Percentiles rank a stretch among this genome's conserved stretches.
Conservation (phyloP, 2,329 filamentous ascomycete genomes). For the Lasiodiplodia gonubiensis region DNA sequence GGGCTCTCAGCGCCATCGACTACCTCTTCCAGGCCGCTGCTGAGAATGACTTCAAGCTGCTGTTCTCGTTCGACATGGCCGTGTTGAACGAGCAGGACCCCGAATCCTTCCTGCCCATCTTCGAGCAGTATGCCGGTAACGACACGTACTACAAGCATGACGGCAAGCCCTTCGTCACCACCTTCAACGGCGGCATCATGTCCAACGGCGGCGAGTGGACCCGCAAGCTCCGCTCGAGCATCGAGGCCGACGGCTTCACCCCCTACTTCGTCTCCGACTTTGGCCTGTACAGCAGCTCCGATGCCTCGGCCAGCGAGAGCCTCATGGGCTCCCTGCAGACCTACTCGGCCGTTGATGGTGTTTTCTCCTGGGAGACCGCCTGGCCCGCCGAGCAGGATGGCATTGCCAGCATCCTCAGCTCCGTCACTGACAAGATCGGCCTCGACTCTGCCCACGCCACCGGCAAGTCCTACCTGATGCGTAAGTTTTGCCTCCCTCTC, state of each 20-base stretch:
- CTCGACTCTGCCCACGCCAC: conserved; percentile 38
- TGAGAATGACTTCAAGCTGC: conserved; percentile 40
- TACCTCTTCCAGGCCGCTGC: conserved; percentile 41
- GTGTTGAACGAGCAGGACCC: conserved; percentile 35
- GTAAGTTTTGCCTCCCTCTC: not conserved
- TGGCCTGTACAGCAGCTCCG: conserved; percentile 31
- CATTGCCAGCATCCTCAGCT: conserved; percentile 35
- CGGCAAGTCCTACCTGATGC: conserved; percentile 49
- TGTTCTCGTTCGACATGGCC: conserved; percentile 47
- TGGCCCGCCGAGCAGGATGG: conserved; percentile 39
- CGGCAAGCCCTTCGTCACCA: conserved; percentile 40
- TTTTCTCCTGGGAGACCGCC: conserved; percentile 46
- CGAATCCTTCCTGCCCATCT: conserved; percentile 36
- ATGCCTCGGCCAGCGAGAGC: conserved; percentile 32
- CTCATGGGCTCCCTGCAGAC: conserved; percentile 32
- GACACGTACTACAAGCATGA: conserved; percentile 40
- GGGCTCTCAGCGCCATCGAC: conserved; percentile 38
- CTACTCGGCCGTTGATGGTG: conserved; percentile 40
- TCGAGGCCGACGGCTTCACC: conserved; percentile 38
- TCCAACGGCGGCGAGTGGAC: conserved; percentile 25
- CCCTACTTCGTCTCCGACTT: conserved; percentile 43
- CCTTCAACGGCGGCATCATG: conserved; percentile 40
- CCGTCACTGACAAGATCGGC: conserved; percentile 38
- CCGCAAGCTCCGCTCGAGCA: conserved; percentile 26
- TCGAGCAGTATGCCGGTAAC: conserved; percentile 35